Conservation (phyloP, 2,329 filamentous ascomycete species). For the Trichoderma semiorbis region DNA sequence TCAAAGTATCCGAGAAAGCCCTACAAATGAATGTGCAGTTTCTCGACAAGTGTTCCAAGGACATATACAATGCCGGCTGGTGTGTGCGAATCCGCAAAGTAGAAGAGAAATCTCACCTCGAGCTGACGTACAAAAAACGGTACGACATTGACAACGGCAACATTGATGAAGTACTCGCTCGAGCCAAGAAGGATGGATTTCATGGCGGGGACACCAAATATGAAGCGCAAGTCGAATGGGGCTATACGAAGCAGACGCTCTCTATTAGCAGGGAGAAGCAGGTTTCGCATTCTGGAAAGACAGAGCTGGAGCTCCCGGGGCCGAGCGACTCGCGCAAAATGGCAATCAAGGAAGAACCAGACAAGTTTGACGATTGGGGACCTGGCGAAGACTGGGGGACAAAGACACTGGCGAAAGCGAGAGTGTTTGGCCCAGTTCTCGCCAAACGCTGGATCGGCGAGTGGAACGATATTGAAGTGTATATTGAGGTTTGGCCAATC, state of each 20-base stretch:
- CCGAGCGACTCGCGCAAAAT: not conserved
- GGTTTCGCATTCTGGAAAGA: not conserved
- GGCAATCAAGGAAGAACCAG: not conserved
- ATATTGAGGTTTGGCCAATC: not conserved
- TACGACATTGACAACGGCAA: not conserved
- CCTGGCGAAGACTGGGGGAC: not conserved
- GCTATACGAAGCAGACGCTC: not conserved
- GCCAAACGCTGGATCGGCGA: not conserved
- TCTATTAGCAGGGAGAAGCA: not conserved
- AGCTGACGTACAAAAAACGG: not conserved
- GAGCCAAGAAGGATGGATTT: not conserved
- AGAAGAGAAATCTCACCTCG: not conserved
- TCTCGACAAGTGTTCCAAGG: not conserved
- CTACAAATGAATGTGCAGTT: not conserved
- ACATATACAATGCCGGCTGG: not conserved
- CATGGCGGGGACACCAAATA: not conserved
- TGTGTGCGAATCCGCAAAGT: not conserved
- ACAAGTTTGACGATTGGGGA: not conserved
- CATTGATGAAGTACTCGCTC: not conserved
- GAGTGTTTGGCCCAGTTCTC: not conserved
- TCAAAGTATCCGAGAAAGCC: not conserved
- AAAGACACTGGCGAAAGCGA: not conserved
- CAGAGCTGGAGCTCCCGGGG: not conserved
- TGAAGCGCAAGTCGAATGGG: not conserved
- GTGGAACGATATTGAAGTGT: not conserved